A percentile compares a stretch with the other conserved stretches of the same genome.
phyloP scores from a whole-genome alignment of 202 grass and related monocot species.

The Panicum virgatum region DNA sequence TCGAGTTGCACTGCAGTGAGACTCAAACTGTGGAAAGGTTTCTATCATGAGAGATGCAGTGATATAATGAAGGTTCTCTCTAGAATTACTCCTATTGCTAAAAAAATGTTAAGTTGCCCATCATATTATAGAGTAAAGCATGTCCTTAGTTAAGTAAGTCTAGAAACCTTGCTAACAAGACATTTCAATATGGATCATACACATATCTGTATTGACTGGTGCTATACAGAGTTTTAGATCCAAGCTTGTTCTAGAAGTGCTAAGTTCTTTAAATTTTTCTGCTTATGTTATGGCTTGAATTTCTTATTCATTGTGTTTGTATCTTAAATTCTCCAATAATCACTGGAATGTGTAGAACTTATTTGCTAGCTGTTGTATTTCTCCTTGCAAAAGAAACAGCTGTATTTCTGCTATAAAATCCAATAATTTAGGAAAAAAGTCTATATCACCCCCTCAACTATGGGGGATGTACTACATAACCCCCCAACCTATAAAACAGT shows the following conservation, averaged over 20 bases:
- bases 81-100: conserved; percentile 18
- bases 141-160: background rate
- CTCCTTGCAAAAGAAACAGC: background rate
- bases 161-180: conserved; percentile 6
- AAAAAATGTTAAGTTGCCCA: conserved; percentile 12
- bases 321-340: background rate
- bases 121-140: conserved; percentile 21
- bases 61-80: conserved; percentile 74
- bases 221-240: background rate
- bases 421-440: background rate
- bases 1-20: conserved; percentile 43
- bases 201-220: background rate
- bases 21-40: conserved; percentile 67
- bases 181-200: background rate
- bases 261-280: background rate
- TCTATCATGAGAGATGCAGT: conserved; percentile 80
- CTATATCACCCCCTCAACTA: no score
- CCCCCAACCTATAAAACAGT: no score
- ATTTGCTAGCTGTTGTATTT: background rate
- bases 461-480: no score
- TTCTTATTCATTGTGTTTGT: background rate
- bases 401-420: conserved; percentile 16
- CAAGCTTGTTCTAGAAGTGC: conserved; percentile 15
- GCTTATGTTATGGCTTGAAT: conserved; percentile 9
- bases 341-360: background rate